Evolutionary conservation across 2,329 filamentous ascomycete genomes (phyloP).

Genomic region (Leptographium flavum): DNA sequence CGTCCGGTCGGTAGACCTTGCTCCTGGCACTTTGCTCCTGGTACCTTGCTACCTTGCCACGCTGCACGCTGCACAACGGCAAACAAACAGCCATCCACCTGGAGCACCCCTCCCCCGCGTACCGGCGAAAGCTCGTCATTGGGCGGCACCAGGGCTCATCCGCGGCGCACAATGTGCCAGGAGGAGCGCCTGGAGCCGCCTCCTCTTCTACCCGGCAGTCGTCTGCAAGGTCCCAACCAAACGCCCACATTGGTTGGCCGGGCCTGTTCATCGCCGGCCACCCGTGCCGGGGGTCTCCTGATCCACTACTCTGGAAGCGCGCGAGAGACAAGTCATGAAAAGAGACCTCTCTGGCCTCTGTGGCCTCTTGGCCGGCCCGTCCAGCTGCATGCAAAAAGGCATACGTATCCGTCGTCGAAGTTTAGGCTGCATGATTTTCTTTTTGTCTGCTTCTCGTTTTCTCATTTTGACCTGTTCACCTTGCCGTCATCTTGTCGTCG

Average conservation of each 20-base stretch:
- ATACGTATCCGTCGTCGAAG: no score
- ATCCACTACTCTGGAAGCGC: background rate
- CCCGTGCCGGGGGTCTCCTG: background rate
- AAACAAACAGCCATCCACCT: no score
- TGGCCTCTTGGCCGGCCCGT: no score
- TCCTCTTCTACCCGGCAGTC: background rate
- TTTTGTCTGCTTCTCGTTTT: background rate
- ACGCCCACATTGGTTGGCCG: background rate
- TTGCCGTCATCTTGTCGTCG: background rate
- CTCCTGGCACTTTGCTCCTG: no score
- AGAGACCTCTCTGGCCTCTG: background rate
- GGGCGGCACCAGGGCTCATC: no score
- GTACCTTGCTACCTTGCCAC: background rate
- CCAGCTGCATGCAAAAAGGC: no score
- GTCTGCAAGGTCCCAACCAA: background rate
- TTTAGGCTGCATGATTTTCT: background rate
- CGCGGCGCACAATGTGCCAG: no score
- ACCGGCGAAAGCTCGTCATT: no score
- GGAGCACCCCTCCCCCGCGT: no score
- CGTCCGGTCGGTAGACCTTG: no score
- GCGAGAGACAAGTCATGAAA: background rate
- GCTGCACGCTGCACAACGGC: no score
- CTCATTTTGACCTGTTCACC: background rate
- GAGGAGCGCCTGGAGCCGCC: no score
- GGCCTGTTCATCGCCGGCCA: background rate